Conservation (phyloP, 352 stramenopile genomes). For the Plasmopara muralis region DNA sequence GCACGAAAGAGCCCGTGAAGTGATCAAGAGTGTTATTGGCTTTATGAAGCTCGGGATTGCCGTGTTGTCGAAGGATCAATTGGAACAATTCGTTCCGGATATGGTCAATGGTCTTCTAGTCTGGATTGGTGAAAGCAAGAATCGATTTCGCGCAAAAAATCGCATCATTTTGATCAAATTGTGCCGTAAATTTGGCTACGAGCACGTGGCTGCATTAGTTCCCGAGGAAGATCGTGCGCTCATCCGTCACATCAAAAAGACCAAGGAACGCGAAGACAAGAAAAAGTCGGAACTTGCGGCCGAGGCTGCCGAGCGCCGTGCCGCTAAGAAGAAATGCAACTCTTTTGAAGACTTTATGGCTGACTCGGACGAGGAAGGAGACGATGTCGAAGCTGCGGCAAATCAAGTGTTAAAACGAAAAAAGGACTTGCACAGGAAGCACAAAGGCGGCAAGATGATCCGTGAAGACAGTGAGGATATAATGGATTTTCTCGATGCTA, state of each 20-base stretch:
- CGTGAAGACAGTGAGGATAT: conserved; percentile 84
- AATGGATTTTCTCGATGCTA: conserved; percentile 90
- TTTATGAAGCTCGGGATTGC: conserved; percentile 95
- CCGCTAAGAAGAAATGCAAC: conserved; percentile 42
- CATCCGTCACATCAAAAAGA: conserved; percentile 95
- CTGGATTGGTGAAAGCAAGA: conserved; percentile 92
- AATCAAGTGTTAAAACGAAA: conserved; percentile 77
- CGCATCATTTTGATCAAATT: conserved; percentile 96
- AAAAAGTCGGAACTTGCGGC: conserved; percentile 73
- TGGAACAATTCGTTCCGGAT: conserved; percentile 87
- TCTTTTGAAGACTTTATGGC: conserved; percentile 81
- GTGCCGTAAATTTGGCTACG: conserved; percentile 91
- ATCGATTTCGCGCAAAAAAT: conserved; percentile 93
- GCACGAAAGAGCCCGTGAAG: conserved; percentile 92
- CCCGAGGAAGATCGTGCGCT: conserved; percentile 86
- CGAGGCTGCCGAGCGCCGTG: conserved; percentile 33
- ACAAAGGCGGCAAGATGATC: conserved; percentile 72
- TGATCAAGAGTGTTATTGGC: conserved; percentile 94
- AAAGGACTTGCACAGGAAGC: conserved; percentile 69
- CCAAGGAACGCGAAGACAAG: conserved; percentile 86
- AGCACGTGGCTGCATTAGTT: conserved; percentile 85
- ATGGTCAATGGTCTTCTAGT: conserved; percentile 90
- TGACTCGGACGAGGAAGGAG: conserved; percentile 75
- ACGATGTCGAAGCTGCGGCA: conserved; percentile 72
- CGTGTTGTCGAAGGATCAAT: conserved; percentile 81